Evolutionary conservation across 108 stramenopile species (phyloP).

Genomic region (Nitzschia inconspicua): DNA sequence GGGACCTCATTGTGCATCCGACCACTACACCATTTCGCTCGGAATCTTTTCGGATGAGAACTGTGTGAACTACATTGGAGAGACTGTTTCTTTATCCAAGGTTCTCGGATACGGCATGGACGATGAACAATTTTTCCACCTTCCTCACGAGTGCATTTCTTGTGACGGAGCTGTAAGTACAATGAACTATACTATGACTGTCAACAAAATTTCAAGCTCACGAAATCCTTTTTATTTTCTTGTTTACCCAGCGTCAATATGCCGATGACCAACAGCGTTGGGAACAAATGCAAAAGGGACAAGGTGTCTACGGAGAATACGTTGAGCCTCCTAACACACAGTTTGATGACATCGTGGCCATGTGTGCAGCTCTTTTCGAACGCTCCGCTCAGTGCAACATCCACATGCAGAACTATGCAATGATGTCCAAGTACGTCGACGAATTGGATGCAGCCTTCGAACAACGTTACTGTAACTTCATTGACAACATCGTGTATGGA

Average conservation of each 20-base stretch:
- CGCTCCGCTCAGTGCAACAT: slow-evolving; percentile 27
- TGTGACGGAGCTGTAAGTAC: slow-evolving; percentile 38
- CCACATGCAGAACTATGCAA: slow-evolving; percentile 24
- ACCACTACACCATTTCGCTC: slow-evolving; percentile 62
- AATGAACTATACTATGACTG: background rate
- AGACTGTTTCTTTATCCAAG: slow-evolving; percentile 23
- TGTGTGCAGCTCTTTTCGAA: slow-evolving; percentile 29
- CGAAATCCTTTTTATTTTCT: background rate
- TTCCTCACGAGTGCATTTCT: slow-evolving; percentile 57
- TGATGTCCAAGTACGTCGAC: slow-evolving; percentile 26
- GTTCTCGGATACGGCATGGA: slow-evolving; percentile 38
- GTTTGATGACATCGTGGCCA: slow-evolving; percentile 24
- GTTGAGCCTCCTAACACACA: slow-evolving; percentile 15
- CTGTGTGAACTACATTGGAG: slow-evolving; percentile 60
- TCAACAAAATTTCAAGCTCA: background rate
- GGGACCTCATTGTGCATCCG: slow-evolving; percentile 63
- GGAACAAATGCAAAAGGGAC: background rate
- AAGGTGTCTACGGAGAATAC: slow-evolving; percentile 23
- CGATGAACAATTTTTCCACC: slow-evolving; percentile 25
- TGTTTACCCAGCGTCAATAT: background rate
- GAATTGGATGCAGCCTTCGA: slow-evolving; percentile 13
- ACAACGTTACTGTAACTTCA: slow-evolving; percentile 37
- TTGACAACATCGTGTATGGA: slow-evolving; percentile 37
- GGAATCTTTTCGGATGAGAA: slow-evolving; percentile 75
- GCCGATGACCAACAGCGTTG: slow-evolving; percentile 18